Evolutionary conservation across 768 basidiomycete genomes (phyloP).

Genomic region (Saitozyma podzolica): DNA sequence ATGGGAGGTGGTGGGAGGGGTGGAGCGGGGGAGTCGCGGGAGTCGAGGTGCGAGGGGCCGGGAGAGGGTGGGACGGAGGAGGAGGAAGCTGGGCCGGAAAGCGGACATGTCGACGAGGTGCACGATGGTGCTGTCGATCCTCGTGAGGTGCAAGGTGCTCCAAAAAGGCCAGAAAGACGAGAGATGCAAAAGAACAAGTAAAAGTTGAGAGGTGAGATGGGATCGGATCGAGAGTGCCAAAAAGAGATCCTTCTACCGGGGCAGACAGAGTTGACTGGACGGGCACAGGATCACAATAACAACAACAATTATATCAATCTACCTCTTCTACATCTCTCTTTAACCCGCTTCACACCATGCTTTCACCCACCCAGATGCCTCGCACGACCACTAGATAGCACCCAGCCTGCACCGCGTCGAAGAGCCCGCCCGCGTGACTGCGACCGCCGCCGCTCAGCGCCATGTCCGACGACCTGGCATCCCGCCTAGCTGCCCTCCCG

Average conservation of each 20-base stretch:
- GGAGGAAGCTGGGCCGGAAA: conserved; percentile 3
- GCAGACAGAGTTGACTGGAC: no score
- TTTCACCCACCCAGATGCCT: not conserved
- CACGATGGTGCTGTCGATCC: no score
- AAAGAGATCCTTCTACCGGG: not conserved
- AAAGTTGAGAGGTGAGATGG: not conserved
- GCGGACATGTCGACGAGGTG: not conserved
- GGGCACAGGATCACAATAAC: no score
- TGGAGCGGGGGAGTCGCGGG: not conserved
- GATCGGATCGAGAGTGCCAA: not conserved
- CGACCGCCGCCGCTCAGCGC: not conserved
- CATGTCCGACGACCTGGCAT: not conserved
- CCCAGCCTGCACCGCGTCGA: no score
- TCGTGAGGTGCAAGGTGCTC: not conserved
- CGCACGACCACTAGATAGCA: not conserved
- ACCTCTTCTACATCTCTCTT: no score
- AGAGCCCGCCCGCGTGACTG: no score
- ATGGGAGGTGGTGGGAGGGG: not conserved
- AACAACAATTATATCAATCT: no score
- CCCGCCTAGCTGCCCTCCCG: conserved; percentile 12
- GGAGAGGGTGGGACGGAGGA: not conserved
- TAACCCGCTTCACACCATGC: no score
- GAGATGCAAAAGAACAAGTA: not conserved
- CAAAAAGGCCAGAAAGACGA: not conserved
- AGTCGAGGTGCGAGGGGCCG: not conserved